These are phyloP conservation scores for Casuarina cunninghamiana DNA, from an alignment of 306 rosid genomes.

Conservation along the genomic window DNA sequence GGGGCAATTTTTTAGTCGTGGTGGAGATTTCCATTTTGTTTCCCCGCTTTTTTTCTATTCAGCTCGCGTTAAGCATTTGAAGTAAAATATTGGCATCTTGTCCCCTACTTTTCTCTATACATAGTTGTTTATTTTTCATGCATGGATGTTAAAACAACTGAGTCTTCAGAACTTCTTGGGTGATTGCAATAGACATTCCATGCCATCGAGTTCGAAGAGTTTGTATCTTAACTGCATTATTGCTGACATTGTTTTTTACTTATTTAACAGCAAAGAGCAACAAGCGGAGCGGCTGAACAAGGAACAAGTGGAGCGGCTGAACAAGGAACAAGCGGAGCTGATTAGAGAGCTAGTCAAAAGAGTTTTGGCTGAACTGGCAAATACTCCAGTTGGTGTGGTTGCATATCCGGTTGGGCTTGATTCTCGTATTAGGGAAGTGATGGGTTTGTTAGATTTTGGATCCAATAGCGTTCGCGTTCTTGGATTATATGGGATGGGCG, in stretches of 20 bases:
- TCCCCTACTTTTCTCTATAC: too few species aligned
- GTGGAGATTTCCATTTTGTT: background rate
- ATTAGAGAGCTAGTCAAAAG: constrained; percentile 30
- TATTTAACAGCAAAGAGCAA: background rate
- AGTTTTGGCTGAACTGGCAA: constrained; percentile 43
- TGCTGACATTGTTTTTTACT: background rate
- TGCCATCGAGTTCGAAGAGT: background rate
- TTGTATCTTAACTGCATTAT: background rate
- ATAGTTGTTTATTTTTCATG: too few species aligned
- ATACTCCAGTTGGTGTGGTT: constrained; percentile 45
- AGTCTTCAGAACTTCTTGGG: background rate
- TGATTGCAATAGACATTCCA: background rate
- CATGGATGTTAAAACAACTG: background rate
- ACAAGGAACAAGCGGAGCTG: background rate
- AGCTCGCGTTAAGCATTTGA: too few species aligned
- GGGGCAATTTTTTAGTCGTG: background rate
- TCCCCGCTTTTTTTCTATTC: too few species aligned
- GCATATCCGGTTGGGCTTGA: constrained; percentile 52
- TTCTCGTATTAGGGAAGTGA: constrained; percentile 30
- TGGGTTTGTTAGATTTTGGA: constrained; percentile 30
- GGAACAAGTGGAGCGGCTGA: too few species aligned
- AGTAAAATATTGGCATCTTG: too few species aligned
- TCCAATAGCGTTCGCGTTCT: constrained; percentile 43
- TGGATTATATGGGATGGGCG: constrained; percentile 65
- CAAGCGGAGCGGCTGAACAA: too few species aligned